A percentile compares a stretch with the other conserved stretches of the same genome.
Evolutionary conservation across 768 basidiomycete genomes (phyloP).

Genomic region (Coprinopsis strossmayeri): DNA sequence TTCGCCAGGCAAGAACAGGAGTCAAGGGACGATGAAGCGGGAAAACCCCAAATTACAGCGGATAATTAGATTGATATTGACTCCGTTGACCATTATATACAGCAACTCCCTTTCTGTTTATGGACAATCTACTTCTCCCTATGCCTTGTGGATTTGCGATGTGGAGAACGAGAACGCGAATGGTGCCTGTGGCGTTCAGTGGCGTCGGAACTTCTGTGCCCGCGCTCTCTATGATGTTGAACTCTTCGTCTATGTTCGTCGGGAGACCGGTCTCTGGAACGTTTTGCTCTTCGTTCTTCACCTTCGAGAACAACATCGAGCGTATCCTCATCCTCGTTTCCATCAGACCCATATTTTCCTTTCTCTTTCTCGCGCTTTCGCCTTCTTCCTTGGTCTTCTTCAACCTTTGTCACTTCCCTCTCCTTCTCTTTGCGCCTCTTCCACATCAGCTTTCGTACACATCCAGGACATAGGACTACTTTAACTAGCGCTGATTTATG

Average conservation of each 20-base stretch:
- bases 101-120: neutral
- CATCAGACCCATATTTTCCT: constrained; percentile 16
- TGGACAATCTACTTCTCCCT: neutral
- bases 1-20: constrained; percentile 15
- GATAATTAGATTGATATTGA: neutral
- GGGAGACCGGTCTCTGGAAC: constrained; percentile 13
- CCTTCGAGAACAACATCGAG: constrained; percentile 10
- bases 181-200: constrained; percentile 15
- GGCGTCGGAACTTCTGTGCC: too few species aligned
- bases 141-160: constrained; percentile 5
- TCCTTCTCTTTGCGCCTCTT: constrained; percentile 64
- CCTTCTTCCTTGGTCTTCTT: constrained; percentile 2
- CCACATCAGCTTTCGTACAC: constrained; percentile 82
- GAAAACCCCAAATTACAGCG: too few species aligned
- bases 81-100: neutral
- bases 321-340: constrained; percentile 8
- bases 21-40: neutral
- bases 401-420: constrained; percentile 8
- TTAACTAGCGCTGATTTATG: constrained; percentile 83
- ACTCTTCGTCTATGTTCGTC: too few species aligned
- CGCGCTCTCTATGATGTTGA: constrained; percentile 8
- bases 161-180: constrained; percentile 34
- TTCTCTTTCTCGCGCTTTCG: constrained; percentile 29
- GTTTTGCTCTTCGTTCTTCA: constrained; percentile 20
- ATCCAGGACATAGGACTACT: constrained; percentile 75